Evolutionary conservation across 495 filamentous ascomycete species (phyloP), one percentile per base, ranked within the genome.

Genomic region (Talaromyces nanjingensis): DNA sequence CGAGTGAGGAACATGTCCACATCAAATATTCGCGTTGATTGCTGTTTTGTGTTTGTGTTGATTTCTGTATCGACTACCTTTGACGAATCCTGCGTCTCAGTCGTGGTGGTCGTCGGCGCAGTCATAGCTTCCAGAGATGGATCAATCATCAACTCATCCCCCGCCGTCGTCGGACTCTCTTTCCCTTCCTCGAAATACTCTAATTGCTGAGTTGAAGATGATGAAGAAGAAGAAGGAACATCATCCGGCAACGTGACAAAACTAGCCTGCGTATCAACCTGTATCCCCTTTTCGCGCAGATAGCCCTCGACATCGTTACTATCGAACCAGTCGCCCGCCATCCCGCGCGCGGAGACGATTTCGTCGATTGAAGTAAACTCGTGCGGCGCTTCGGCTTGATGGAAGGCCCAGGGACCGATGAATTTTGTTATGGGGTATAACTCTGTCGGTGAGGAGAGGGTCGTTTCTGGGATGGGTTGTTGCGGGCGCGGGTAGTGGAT

Each of bases 241-340:
- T 42, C 37, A 42, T 60, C 57, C 37, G 42, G 45, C 16, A 71
- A 42, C 24, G 64, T 60, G 14, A 64, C 62, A 49, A 68, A 59
- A 4, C 42, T 65, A 14, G 65, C 65, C n/a, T 65, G 64, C 2
- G 64, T 67, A 53, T 74, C 65, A 8, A 72, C 34, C 16, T 42
- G 45, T 2, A 75, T 34, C 1, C 71, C 69, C 65, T 69, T 69
- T 22, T 65, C 66, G 37, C 65, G 60, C 3, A 76, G 65, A 65
- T 69, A 76, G 4, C 66, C 67, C 52, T 93, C 87, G 1, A 91
- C 88, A 68, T 92, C 90, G 59, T 84, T 78, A 11, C 84, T 77
- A 67, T 92, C 89, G 64, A 88, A 87, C 81, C 87, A 93, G 39
- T 89, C 84, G 14, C 89, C 87, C 47, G 84, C 79, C 69, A 86